Conservation (phyloP, 1,284 basidiomycete species). For the Serendipita sp. region DNA sequence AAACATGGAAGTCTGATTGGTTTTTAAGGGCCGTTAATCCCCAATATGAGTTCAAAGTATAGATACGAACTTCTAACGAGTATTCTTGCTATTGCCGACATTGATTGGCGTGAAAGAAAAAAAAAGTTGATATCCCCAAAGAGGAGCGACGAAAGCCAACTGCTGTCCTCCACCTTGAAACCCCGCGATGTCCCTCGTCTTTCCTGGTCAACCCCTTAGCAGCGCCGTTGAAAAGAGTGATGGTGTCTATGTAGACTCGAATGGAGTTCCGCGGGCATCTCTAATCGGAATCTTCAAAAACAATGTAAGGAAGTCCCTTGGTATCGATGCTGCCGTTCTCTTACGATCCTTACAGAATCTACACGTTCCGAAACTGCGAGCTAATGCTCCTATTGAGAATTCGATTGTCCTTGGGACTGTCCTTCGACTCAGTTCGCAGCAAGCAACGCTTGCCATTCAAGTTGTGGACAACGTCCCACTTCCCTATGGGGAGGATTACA, state of each 20-base stretch:
- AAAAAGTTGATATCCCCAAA: not conserved
- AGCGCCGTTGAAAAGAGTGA: not conserved
- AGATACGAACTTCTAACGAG: conserved; percentile 47
- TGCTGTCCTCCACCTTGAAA: not conserved
- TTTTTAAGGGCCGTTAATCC: not conserved
- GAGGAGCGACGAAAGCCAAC: not conserved
- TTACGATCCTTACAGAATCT: conserved; percentile 31
- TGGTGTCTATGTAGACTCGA: conserved; percentile 3
- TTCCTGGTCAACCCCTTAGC: conserved; percentile 1
- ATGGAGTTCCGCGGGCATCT: conserved; percentile 2
- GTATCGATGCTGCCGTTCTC: not conserved
- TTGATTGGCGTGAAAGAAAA: conserved; percentile 19
- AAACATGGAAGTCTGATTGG: conserved; percentile 62
- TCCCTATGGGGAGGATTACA: conserved; percentile 82
- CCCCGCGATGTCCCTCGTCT: not conserved
- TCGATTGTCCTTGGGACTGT: conserved; percentile 67
- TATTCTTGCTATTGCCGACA: conserved; percentile 53
- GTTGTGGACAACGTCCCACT: conserved; percentile 85
- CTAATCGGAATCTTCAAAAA: not conserved
- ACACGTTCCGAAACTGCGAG: conserved; percentile 43
- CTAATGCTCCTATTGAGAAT: conserved; percentile 55
- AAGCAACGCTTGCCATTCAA: conserved; percentile 77
- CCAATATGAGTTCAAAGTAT: not conserved
- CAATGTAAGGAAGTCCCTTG: not conserved
- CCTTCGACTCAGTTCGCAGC: conserved; percentile 73